Evolutionary conservation across 768 basidiomycete species (phyloP).

Genomic region (Naganishia vaughanmartiniae): DNA sequence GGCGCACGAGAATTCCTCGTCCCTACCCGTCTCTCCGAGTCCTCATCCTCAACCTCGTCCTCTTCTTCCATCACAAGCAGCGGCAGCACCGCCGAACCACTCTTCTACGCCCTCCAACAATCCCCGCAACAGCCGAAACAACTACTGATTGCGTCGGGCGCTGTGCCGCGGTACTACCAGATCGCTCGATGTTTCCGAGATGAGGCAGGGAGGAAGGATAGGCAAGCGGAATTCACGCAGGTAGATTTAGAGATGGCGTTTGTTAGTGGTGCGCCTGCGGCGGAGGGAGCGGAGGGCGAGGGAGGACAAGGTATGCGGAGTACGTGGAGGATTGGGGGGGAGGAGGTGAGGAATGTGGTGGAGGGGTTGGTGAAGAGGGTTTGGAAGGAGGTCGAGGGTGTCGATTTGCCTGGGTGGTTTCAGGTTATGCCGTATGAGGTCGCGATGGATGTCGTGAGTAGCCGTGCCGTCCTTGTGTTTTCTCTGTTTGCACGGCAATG

Average conservation of each 20-base stretch:
- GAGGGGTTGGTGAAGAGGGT: constrained; percentile 71
- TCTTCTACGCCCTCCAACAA: constrained; percentile 85
- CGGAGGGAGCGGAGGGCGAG: too few species aligned
- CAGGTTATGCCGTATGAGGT: constrained; percentile 81
- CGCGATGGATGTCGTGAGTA: constrained; percentile 77
- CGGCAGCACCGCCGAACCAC: constrained; percentile 33
- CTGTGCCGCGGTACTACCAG: constrained; percentile 86
- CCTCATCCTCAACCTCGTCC: constrained; percentile 9
- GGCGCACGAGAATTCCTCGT: constrained; percentile 92
- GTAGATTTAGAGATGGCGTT: constrained; percentile 96
- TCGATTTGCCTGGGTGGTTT: constrained; percentile 65
- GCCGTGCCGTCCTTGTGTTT: not conserved
- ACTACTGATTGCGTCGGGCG: constrained; percentile 82
- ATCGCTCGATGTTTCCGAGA: constrained; percentile 92
- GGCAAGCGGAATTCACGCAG: constrained; percentile 96
- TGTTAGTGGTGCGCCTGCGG: constrained; percentile 69
- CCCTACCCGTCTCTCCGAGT: constrained; percentile 64
- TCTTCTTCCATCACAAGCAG: constrained; percentile 17
- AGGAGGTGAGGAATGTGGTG: constrained; percentile 73
- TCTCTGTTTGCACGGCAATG: too few species aligned
- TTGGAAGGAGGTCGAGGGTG: constrained; percentile 69
- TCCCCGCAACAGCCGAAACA: constrained; percentile 97
- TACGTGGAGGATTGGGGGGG: constrained; percentile 80
- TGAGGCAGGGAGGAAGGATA: constrained; percentile 89
- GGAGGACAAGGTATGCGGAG: constrained; percentile 37